A percentile compares a stretch with the other conserved stretches of the same genome.
Conservation (phyloP, 192 early-diverging fungal genomes). For the Backusella liffmaniae region DNA sequence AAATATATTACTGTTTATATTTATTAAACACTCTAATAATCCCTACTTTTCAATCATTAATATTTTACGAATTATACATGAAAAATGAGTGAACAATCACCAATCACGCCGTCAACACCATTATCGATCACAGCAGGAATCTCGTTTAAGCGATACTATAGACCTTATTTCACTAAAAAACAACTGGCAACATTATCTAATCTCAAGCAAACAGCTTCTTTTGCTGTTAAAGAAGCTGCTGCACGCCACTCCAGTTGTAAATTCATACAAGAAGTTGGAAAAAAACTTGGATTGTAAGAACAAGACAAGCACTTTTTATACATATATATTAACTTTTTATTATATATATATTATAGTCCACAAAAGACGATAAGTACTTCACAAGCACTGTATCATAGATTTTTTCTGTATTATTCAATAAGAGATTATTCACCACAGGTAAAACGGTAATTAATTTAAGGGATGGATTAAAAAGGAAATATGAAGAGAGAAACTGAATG, state of each 20-base stretch:
- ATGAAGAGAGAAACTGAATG: background rate
- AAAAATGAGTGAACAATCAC: slow-evolving; percentile 22
- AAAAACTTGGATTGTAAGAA: slow-evolving; percentile 55
- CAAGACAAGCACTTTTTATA: background rate
- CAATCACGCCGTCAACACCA: slow-evolving; percentile 14
- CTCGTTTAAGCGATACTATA: slow-evolving; percentile 19
- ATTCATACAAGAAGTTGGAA: slow-evolving; percentile 52
- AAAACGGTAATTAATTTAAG: slow-evolving; percentile 4
- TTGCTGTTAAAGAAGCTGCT: slow-evolving; percentile 23
- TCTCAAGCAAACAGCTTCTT: slow-evolving; percentile 14
- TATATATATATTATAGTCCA: slow-evolving; percentile 37
- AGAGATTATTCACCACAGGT: slow-evolving; percentile 49
- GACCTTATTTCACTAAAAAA: slow-evolving; percentile 27
- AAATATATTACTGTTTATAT: background rate
- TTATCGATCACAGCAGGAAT: slow-evolving; percentile 18
- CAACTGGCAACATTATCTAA: slow-evolving; percentile 20
- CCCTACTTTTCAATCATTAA: background rate
- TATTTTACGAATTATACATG: background rate
- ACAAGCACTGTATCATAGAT: slow-evolving; percentile 55
- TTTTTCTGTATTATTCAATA: slow-evolving; percentile 51
- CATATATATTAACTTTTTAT: background rate
- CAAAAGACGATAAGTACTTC: slow-evolving; percentile 61
- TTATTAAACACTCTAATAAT: background rate
- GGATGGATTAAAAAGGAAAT: background rate
- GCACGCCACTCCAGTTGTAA: slow-evolving; percentile 38